Conservation (phyloP, 2,329 filamentous ascomycete genomes). For the Aspergillus niger region DNA sequence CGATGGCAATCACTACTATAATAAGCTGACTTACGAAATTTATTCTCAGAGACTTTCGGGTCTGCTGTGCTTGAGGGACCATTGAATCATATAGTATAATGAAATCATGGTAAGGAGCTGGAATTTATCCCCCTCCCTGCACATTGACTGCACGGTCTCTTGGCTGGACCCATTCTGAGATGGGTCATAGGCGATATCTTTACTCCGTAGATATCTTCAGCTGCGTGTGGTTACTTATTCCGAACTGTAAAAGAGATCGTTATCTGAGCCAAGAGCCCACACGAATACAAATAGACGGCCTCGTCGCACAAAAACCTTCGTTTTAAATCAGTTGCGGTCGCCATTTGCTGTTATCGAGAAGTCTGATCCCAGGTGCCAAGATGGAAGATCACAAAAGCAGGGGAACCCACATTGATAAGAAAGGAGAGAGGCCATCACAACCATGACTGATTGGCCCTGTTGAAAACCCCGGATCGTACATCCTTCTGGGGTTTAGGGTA, state of each 20-base stretch:
- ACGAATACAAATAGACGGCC: neutral
- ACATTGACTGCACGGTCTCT: neutral
- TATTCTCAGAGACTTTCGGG: neutral
- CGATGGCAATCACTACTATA: no score
- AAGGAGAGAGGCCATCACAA: neutral
- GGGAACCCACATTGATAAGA: neutral
- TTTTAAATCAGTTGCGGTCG: neutral
- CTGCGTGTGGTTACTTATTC: neutral
- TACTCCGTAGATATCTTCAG: neutral
- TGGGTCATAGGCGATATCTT: neutral
- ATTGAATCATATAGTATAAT: neutral
- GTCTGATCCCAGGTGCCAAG: neutral
- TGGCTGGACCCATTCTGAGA: neutral
- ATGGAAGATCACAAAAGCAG: neutral
- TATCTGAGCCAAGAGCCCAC: slow-evolving; percentile 1
- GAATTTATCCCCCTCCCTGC: neutral
- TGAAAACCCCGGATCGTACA: slow-evolving; percentile 1
- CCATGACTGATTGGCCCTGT: neutral
- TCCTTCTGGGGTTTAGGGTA: slow-evolving; percentile 7
- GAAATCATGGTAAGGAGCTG: neutral
- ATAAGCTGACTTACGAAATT: neutral
- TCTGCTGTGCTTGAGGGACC: neutral
- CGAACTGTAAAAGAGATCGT: neutral
- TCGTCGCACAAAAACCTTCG: neutral
- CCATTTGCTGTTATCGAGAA: neutral